A percentile compares a stretch with the other conserved stretches of the same genome.
Evolutionary conservation across 2,329 filamentous ascomycete species (phyloP).

Genomic region (Lasiodiplodia sp.): DNA sequence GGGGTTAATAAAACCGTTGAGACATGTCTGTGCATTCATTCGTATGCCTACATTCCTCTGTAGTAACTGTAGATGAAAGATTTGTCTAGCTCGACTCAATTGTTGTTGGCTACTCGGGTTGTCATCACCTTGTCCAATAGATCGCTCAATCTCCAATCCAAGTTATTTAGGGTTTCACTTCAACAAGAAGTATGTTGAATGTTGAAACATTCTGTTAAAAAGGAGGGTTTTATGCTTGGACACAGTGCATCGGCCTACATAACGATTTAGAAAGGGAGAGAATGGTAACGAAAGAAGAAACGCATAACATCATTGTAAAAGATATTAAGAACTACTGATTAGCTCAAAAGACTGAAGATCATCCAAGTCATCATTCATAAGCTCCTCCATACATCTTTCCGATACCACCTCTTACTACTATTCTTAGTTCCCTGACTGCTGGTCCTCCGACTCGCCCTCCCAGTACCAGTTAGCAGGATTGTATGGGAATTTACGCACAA

Average conservation of each 20-base stretch:
- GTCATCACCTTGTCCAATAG: not conserved
- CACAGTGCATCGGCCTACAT: too few relatives aligned
- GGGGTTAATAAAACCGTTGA: not conserved
- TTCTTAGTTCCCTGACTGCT: not conserved
- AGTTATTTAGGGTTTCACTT: not conserved
- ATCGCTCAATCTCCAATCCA: not conserved
- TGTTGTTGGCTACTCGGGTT: not conserved
- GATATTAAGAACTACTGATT: too few relatives aligned
- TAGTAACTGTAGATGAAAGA: not conserved
- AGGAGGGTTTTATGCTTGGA: too few relatives aligned
- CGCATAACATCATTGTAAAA: not conserved
- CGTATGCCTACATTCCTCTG: not conserved
- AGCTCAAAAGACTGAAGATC: not conserved
- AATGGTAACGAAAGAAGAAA: not conserved
- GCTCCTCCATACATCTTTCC: not conserved
- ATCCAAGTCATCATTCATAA: not conserved
- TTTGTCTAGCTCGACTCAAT: not conserved
- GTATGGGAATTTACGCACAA: conserved; percentile 46
- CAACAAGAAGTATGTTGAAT: not conserved
- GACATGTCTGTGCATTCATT: not conserved
- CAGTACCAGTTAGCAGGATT: conserved; percentile 13
- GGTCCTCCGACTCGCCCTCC: not conserved
- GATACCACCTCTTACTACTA: not conserved
- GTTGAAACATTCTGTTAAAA: not conserved
- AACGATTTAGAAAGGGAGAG: not conserved